Evolutionary conservation across 768 basidiomycete genomes (phyloP).

Genomic region (Boletus rubroflammeus): DNA sequence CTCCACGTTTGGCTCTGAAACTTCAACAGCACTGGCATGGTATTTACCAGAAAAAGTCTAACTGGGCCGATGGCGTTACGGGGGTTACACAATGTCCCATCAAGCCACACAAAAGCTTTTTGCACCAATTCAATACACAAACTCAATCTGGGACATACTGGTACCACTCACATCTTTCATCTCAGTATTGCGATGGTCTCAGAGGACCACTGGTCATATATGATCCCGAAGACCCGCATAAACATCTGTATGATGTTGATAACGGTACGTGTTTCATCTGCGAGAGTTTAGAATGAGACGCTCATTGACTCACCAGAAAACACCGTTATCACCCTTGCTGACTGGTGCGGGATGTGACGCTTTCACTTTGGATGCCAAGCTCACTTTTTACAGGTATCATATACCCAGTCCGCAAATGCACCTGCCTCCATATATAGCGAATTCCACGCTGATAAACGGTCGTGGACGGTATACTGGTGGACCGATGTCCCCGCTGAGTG

Average conservation of each 20-base stretch:
- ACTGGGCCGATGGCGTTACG: constrained; percentile 44
- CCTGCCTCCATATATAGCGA: constrained; percentile 6
- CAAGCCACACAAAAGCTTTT: constrained; percentile 16
- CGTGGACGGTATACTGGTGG: constrained; percentile 31
- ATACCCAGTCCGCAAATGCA: constrained; percentile 11
- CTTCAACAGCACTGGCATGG: constrained; percentile 53
- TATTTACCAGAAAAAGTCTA: constrained; percentile 40
- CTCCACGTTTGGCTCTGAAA: neutral
- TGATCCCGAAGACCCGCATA: constrained; percentile 40
- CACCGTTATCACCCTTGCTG: constrained; percentile 44
- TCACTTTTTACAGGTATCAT: constrained; percentile 15
- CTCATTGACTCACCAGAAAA: constrained; percentile 18
- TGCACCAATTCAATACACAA: constrained; percentile 17
- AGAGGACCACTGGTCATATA: constrained; percentile 37
- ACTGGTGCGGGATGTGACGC: constrained; percentile 1
- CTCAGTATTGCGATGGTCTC: constrained; percentile 37
- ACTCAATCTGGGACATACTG: constrained; percentile 30
- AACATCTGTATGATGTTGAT: constrained; percentile 40
- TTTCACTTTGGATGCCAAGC: constrained; percentile 29
- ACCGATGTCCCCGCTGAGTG: constrained; percentile 25
- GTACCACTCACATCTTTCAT: constrained; percentile 38
- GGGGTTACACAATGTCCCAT: constrained; percentile 37
- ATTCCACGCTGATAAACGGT: constrained; percentile 40
- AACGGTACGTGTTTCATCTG: constrained; percentile 30
- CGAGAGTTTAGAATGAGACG: neutral